Conservation (phyloP, 169 alveolate genomes). For the Theileria orientalis region DNA sequence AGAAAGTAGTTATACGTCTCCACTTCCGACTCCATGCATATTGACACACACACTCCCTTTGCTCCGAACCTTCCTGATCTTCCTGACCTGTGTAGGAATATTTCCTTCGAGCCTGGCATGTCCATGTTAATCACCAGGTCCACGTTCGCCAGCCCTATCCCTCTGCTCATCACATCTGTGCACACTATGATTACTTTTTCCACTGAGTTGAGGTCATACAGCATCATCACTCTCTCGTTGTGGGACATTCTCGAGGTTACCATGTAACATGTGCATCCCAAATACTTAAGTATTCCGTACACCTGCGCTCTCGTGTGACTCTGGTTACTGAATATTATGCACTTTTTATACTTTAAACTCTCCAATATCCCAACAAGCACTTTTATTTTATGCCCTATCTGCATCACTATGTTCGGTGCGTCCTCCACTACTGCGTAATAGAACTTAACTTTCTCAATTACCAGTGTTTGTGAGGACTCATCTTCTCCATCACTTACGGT, state of each 20-base stretch:
- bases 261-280: conserved; percentile 58
- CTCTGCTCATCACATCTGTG: conserved; percentile 89
- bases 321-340: conserved; percentile 69
- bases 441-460: conserved; percentile 27
- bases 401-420: conserved; percentile 64
- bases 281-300: conserved; percentile 36
- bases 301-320: conserved; percentile 60
- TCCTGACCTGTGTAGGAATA: conserved; percentile 88
- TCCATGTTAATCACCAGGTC: conserved; percentile 88
- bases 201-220: conserved; percentile 34
- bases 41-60: conserved; percentile 79
- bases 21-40: conserved; percentile 65
- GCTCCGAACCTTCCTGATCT: conserved; percentile 86
- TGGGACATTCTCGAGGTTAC: conserved; percentile 66
- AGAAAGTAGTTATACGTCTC: conserved; percentile 42
- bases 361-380: conserved; percentile 11
- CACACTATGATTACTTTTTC: conserved; percentile 77
- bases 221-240: conserved; percentile 53
- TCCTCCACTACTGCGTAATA: conserved; percentile 38
- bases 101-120: conserved; percentile 80
- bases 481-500: neutral
- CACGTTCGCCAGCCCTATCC: conserved; percentile 82
- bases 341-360: conserved; percentile 34
- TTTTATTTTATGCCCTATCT: conserved; percentile 36
- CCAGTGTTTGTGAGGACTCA: conserved; percentile 16